Base-by-base conservation (phyloP, 2,329 filamentous ascomycete genomes). In the Aspergillus neoniger region DNA sequence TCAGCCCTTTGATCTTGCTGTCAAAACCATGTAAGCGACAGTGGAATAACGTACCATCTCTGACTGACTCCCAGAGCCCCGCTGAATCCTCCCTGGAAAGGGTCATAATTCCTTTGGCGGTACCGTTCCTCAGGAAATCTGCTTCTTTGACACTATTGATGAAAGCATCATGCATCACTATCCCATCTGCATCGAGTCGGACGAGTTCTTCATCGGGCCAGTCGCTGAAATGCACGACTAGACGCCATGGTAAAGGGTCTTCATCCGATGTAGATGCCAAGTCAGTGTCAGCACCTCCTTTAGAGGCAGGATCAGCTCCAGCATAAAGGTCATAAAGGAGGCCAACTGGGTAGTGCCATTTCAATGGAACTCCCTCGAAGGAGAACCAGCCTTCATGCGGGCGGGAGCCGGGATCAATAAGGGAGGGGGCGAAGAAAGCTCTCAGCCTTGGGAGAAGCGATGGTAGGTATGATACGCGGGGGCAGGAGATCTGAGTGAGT, bases 71-170 rank as follows among this genome's bases (percentile, higher is more conserved):
- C 92, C 93, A 97, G 36, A 97, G 82, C 32, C 89, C 85, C 7
- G 88, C 91, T 14, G 91, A 95, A 74, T 96, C 88, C 49, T 91
- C 87, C 74, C 92, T 93, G 62, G 89, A 92, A 70, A 97, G 81
- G 57, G 88, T 89, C 91, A 96, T 96, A 70, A 96, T 93, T 62
- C 90, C 89, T 73, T 94, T 92, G 15, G 91, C 92, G 57, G 90
- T 95, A 48, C 92, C 92, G 67, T 95, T 94, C 55, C 93, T 86
- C 54, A 96, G 81, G 67, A 92, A 96, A 76, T 96, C 92, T 30
- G 93, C 92, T 82, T 90, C 88, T 72, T 91, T 91, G 63, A 90
- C 87, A 55, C 82, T 86, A 65, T 90, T 89, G 57, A 88, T 86
- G 69, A 86, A 91, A 0, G 86, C 81, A 71, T 90, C 88, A 62